phyloP scores from a whole-genome alignment of 129 eudicot species.

The Dittrichia graveolens region DNA sequence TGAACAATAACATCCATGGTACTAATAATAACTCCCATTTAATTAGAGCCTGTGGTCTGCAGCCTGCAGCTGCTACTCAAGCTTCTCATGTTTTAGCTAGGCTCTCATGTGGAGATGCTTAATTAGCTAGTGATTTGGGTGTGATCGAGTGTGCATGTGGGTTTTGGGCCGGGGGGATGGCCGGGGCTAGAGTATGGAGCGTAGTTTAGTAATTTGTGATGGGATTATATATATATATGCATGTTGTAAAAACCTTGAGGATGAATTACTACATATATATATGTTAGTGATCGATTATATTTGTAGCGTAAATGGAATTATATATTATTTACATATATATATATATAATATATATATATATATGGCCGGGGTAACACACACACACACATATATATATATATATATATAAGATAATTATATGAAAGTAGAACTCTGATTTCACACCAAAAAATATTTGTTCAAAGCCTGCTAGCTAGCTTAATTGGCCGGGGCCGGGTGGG shows the following conservation, averaged over 20 bases:
- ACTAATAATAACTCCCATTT: slow-evolving; percentile 28
- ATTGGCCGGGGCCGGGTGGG: too few species aligned
- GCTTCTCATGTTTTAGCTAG: slow-evolving; percentile 34
- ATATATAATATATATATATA: too few species aligned
- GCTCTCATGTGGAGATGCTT: slow-evolving; percentile 49
- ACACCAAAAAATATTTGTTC: too few species aligned
- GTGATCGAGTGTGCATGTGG: too few species aligned
- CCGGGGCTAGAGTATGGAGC: neutral
- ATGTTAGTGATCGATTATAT: slow-evolving; percentile 3
- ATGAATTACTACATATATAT: neutral
- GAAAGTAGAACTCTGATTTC: too few species aligned
- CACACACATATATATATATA: too few species aligned
- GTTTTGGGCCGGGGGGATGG: too few species aligned
- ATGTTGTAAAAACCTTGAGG: slow-evolving; percentile 22
- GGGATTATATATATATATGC: slow-evolving; percentile 23
- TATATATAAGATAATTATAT: too few species aligned
- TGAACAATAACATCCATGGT: slow-evolving; percentile 12
- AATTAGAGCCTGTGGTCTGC: slow-evolving; percentile 37
- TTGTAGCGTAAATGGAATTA: too few species aligned
- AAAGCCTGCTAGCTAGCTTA: too few species aligned
- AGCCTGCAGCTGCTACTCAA: slow-evolving; percentile 22
- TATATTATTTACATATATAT: too few species aligned
- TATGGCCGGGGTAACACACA: too few species aligned
- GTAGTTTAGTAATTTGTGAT: slow-evolving; percentile 33
- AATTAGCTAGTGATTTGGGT: slow-evolving; percentile 19